Evolutionary conservation across 768 basidiomycete species (phyloP).

Genomic region (Austroboletus eburneus): DNA sequence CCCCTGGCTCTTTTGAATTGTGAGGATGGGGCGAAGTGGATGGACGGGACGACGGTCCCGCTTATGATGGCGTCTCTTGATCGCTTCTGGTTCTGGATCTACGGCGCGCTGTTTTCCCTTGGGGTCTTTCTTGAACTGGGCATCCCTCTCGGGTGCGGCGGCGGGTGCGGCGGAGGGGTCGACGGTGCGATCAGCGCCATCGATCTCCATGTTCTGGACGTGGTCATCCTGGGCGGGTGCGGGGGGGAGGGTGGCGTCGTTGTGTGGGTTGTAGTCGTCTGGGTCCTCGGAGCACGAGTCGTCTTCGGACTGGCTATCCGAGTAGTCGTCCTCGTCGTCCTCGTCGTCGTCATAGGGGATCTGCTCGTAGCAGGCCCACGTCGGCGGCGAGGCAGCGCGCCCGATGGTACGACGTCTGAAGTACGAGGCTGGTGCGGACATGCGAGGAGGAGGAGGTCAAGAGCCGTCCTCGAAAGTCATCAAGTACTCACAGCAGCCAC

Average conservation of each 20-base stretch:
- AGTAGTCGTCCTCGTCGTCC: constrained; percentile 55
- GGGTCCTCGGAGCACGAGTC: constrained; percentile 71
- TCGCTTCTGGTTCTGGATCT: constrained; percentile 56
- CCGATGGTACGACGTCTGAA: constrained; percentile 70
- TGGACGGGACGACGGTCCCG: constrained; percentile 56
- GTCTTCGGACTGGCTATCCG: constrained; percentile 51
- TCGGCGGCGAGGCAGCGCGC: constrained; percentile 77
- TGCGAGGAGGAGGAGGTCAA: no score
- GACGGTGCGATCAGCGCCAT: constrained; percentile 29
- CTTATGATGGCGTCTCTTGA: constrained; percentile 44
- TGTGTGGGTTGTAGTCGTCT: constrained; percentile 48
- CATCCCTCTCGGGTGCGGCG: constrained; percentile 29
- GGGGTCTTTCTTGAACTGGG: constrained; percentile 51
- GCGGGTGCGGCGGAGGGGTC: constrained; percentile 1
- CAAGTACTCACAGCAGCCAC: constrained; percentile 1
- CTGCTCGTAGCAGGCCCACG: constrained; percentile 90
- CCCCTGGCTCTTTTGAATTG: constrained; percentile 82
- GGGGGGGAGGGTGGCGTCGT: constrained; percentile 26
- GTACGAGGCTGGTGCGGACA: constrained; percentile 25
- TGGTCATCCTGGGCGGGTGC: constrained; percentile 32
- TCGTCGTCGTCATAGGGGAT: constrained; percentile 63
- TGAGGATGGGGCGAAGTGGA: constrained; percentile 76
- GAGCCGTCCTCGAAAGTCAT: no score
- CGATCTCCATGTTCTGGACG: constrained; percentile 53
- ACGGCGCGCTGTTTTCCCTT: constrained; percentile 82